Evolutionary conservation across 495 filamentous ascomycete genomes (phyloP).

Genomic region (Neurospora sp.): DNA sequence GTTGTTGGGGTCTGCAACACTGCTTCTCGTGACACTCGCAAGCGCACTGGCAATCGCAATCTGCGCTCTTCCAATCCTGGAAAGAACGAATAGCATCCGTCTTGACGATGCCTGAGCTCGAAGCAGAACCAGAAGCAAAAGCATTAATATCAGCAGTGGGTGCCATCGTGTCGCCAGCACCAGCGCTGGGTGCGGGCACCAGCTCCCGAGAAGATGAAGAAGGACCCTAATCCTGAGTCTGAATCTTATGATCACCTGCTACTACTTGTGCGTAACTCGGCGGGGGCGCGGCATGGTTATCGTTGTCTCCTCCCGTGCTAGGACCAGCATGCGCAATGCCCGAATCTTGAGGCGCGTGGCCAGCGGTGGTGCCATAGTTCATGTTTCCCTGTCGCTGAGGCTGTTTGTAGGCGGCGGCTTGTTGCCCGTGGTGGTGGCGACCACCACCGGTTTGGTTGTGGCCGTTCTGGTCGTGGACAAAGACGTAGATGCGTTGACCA

Average conservation of each 20-base stretch:
- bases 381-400: constrained; percentile 23
- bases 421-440: constrained; percentile 11
- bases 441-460: background rate
- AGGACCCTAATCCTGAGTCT: constrained; percentile 50
- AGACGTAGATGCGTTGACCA: constrained; percentile 49
- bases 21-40: background rate
- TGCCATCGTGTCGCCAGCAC: background rate
- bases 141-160: background rate
- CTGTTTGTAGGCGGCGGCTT: constrained; percentile 9
- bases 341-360: constrained; percentile 28
- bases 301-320: constrained; percentile 38
- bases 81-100: background rate
- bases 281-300: constrained; percentile 34
- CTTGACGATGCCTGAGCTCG: background rate
- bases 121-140: background rate
- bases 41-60: background rate
- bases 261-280: constrained; percentile 82
- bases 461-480: constrained; percentile 35
- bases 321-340: constrained; percentile 16
- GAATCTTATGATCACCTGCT: constrained; percentile 80
- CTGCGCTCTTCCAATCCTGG: background rate
- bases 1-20: background rate
- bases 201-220: background rate
- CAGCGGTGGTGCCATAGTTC: constrained; percentile 29
- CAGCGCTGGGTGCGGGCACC: background rate